Conservation (phyloP, 805 yeast species). For the Candida endomychidarum region DNA sequence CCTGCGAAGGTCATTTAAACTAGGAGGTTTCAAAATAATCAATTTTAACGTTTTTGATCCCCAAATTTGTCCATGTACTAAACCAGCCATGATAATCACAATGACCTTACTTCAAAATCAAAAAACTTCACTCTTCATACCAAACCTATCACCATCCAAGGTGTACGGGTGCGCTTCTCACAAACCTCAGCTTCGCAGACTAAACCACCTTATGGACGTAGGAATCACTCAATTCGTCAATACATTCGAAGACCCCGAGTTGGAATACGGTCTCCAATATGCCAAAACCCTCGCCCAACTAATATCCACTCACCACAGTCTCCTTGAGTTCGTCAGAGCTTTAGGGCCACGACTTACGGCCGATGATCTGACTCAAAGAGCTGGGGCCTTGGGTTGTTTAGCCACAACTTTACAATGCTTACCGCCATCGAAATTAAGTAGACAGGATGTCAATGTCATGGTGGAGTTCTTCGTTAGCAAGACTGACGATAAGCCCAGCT, state of each 20-base stretch:
- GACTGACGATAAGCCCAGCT: slow-evolving; percentile 60
- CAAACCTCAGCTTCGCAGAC: too few species aligned
- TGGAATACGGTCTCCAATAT: slow-evolving; percentile 16
- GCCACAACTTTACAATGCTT: slow-evolving; percentile 32
- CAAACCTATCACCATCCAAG: too few species aligned
- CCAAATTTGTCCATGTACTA: too few species aligned
- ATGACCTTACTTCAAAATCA: too few species aligned
- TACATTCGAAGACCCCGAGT: slow-evolving; percentile 24
- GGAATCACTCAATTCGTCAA: slow-evolving; percentile 40
- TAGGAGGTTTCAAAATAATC: too few species aligned
- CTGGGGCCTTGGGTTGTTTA: slow-evolving; percentile 45
- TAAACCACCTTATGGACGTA: slow-evolving; percentile 16
- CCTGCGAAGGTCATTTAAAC: too few species aligned
- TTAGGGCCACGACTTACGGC: slow-evolving; percentile 66
- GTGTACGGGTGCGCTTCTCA: too few species aligned
- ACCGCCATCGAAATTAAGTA: slow-evolving; percentile 27
- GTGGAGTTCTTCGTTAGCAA: slow-evolving; percentile 63
- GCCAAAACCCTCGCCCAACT: slow-evolving; percentile 24
- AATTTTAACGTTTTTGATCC: too few species aligned
- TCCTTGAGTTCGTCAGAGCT: slow-evolving; percentile 54
- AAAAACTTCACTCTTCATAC: too few species aligned
- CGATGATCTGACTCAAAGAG: slow-evolving; percentile 52
- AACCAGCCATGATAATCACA: too few species aligned
- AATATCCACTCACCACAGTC: slow-evolving; percentile 27
- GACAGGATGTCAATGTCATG: slow-evolving; percentile 50